Conservation (phyloP, 1,284 basidiomycete species). For the Irpex rosettiformis region DNA sequence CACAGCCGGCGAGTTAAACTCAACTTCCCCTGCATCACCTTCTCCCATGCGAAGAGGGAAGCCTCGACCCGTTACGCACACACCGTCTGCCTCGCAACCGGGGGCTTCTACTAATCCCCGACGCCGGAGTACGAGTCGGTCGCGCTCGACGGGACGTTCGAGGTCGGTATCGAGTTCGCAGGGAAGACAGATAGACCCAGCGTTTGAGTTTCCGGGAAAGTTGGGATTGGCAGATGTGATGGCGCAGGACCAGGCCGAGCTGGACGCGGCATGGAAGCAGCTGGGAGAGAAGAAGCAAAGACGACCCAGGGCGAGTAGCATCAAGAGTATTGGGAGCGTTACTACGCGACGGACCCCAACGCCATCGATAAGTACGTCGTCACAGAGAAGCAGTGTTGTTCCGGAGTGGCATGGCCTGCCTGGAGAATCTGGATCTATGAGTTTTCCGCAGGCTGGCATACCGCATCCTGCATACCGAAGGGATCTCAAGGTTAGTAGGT, state of each 20-base stretch:
- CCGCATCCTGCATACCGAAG: neutral
- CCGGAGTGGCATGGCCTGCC: conserved; percentile 15
- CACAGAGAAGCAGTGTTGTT: conserved; percentile 18
- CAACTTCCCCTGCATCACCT: neutral
- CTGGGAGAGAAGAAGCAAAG: neutral
- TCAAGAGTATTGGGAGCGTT: conserved; percentile 42
- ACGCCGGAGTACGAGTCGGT: neutral
- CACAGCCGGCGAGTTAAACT: neutral
- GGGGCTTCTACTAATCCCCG: neutral
- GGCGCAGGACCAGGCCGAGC: conserved; percentile 6
- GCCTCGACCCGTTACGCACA: neutral
- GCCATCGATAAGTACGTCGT: conserved; percentile 15
- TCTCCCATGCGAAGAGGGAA: neutral
- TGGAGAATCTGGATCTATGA: neutral
- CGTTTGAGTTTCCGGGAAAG: neutral
- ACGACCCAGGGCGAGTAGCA: conserved; percentile 9
- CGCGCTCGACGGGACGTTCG: neutral
- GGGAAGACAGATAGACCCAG: neutral
- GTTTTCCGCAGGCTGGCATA: neutral
- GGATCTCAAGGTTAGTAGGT: neutral
- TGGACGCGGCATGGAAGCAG: conserved; percentile 5
- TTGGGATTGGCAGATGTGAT: neutral
- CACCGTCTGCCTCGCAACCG: neutral
- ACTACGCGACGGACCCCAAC: conserved; percentile 34
- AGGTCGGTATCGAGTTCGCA: neutral